A percentile compares a stretch with the other conserved stretches of the same genome.
Evolutionary conservation across 768 basidiomycete species (phyloP).

Genomic region (Xerocomellus intermedius): DNA sequence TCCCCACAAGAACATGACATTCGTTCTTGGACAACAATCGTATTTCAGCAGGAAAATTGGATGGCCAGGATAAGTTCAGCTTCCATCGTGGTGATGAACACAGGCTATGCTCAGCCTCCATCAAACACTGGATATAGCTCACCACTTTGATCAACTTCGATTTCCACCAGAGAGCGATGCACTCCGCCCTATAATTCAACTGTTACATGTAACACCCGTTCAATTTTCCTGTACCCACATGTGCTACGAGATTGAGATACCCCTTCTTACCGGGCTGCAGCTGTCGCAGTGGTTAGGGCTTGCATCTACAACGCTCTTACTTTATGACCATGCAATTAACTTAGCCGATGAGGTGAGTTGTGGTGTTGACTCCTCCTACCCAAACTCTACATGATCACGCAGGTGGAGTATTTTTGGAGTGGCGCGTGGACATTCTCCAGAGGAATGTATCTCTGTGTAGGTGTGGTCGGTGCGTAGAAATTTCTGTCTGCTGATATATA

Average conservation of each 20-base stretch:
- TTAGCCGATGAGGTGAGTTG: constrained; percentile 4
- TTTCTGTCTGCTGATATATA: neutral
- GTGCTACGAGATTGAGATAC: neutral
- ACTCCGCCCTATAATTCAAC: neutral
- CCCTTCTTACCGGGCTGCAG: neutral
- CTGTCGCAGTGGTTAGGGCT: neutral
- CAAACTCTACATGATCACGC: neutral
- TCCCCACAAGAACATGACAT: neutral
- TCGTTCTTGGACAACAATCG: neutral
- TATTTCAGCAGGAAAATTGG: neutral
- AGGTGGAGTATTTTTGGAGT: constrained; percentile 15
- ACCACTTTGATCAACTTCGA: neutral
- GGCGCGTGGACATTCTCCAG: constrained; percentile 11
- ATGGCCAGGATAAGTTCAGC: neutral
- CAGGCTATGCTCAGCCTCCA: neutral
- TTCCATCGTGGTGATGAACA: neutral
- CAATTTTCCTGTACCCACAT: neutral
- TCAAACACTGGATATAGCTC: neutral
- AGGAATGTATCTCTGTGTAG: constrained; percentile 8
- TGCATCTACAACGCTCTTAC: constrained; percentile 5
- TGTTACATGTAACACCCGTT: neutral
- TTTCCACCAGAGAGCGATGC: neutral
- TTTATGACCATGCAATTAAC: constrained; percentile 13
- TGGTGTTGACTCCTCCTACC: neutral
- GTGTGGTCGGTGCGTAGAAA: neutral